phyloP scores from a whole-genome alignment of 2,329 filamentous ascomycete species.

The Sphaerulina musiva region DNA sequence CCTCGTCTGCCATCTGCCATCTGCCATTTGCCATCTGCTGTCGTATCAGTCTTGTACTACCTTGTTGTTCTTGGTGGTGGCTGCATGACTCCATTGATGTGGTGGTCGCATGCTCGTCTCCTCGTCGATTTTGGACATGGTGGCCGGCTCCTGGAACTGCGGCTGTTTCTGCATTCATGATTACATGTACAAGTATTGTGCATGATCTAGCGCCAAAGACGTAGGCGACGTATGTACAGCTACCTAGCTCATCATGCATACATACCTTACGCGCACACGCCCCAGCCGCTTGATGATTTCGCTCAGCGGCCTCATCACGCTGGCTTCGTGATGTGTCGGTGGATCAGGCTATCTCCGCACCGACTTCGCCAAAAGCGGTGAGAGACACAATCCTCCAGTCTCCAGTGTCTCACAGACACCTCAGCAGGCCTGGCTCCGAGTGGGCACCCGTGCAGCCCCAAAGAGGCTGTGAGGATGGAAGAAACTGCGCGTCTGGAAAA shows the following conservation, averaged over 20 bases:
- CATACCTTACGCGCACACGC: not conserved
- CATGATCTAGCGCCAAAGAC: no score
- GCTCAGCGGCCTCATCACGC: conserved; percentile 6
- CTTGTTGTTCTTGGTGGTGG: not conserved
- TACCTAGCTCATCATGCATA: conserved; percentile 16
- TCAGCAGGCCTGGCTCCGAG: conserved; percentile 16
- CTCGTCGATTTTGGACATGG: not conserved
- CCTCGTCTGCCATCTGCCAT: no score
- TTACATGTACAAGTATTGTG: not conserved
- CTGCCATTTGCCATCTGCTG: not conserved
- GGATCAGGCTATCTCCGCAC: not conserved
- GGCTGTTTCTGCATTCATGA: not conserved
- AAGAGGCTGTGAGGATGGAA: not conserved
- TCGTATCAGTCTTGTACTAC: not conserved
- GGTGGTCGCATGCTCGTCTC: not conserved
- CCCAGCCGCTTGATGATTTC: conserved; percentile 1
- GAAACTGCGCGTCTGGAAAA: conserved; percentile 25
- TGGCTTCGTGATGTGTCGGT: not conserved
- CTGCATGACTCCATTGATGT: not conserved
- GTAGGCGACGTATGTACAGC: conserved; percentile 1
- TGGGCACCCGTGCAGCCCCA: conserved; percentile 11
- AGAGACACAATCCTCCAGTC: not conserved
- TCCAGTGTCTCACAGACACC: conserved; percentile 4
- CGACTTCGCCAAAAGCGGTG: no score
- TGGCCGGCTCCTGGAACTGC: not conserved